Evolutionary conservation across 2,329 filamentous ascomycete species (phyloP), one percentile per base, ranked within the genome.

Genomic region (Arthrobotrys iridis): DNA sequence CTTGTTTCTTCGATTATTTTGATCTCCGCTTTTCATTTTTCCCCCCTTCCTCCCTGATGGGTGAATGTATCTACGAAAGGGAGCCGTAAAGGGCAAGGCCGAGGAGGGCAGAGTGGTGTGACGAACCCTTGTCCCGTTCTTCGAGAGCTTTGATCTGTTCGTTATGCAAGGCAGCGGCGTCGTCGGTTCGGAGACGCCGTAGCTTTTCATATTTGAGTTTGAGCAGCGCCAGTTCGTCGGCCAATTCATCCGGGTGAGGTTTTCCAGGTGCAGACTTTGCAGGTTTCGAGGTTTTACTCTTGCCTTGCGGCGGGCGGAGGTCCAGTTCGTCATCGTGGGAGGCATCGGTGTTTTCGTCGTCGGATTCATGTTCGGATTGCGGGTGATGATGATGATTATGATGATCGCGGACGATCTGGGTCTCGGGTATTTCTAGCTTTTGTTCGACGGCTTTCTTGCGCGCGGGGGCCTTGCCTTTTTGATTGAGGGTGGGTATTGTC

Each of bases 181-280:
- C 37, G 43, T 68, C 57, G 7, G 45, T 64, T 50, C 59, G 66
- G 10, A 75, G 71, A 37, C 62, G 46, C 4, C 57, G 45, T 41
- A 75, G 30, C 20, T 75, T 75, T 26, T 68, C 40, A 24, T 64
- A 75, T 43, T 60, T 68, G 4, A 67, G 10, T 57, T 63, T 75
- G 11, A 75, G 46, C 33, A 59, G 71, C 24, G 46, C 63, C 20
- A 75, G 13, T 50, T 75, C 71, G 3, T 63, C 60, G 10, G 33
- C 57, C 3, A 63, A 2, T 8, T 10, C 40, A 50, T 59, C 46
- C 2, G 37, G 11, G 37, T 64, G 41, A 4, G 22, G 8, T 10
- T 24, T 33, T 4, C 13, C 22, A 13, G 58, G 15, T 6, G 28
- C n/a, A n/a, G n/a, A n/a, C 8, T 68, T 64, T 37, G 22, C 15